phyloP scores from a whole-genome alignment of 768 basidiomycete species.

The Termitomyces sp. region DNA sequence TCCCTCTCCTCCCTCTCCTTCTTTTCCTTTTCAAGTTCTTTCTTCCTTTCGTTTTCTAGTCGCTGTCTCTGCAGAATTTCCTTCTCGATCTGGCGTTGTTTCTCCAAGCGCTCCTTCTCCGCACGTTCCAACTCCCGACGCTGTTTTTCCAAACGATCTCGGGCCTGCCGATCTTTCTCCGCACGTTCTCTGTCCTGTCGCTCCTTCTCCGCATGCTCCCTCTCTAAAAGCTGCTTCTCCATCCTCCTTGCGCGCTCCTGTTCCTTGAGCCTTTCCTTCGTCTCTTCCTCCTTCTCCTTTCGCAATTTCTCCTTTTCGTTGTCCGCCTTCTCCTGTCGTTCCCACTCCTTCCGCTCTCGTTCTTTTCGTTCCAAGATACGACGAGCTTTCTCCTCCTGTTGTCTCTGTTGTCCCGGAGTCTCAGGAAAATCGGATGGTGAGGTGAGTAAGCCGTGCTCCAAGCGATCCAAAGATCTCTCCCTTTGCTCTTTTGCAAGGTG shows the following conservation, averaged over 20 bases:
- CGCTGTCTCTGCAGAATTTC: not conserved
- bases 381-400: constrained; percentile 4
- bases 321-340: constrained; percentile 2
- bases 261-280: not conserved
- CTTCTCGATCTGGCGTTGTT: not conserved
- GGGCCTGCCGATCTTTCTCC: not conserved
- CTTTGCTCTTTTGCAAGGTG: constrained; percentile 5
- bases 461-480: not conserved
- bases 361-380: constrained; percentile 7
- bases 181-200: not conserved
- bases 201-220: not conserved
- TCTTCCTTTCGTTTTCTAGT: not conserved
- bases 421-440: not conserved
- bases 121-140: not conserved
- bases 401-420: not conserved
- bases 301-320: not conserved
- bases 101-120: not conserved
- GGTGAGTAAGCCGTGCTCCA: not conserved
- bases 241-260: not conserved
- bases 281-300: constrained; percentile 1
- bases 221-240: not conserved
- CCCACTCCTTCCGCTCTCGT: constrained; percentile 6
- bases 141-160: not conserved
- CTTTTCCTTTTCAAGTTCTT: not conserved
- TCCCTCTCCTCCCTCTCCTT: not conserved